Conservation (phyloP, 2,329 filamentous ascomycete species). For the Claviceps paspali region DNA sequence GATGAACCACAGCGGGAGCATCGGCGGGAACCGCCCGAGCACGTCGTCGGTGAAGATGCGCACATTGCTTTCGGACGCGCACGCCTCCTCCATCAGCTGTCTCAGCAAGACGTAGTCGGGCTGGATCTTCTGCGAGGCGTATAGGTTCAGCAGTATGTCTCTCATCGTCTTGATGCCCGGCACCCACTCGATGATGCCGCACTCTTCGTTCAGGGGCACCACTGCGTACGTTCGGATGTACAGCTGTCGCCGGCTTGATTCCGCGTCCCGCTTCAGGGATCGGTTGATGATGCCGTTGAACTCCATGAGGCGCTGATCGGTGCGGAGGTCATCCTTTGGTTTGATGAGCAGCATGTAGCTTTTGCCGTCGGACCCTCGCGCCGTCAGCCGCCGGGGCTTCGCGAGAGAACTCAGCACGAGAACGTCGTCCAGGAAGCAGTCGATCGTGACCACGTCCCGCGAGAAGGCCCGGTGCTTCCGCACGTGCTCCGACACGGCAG, state of each 20-base stretch:
- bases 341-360: conserved; percentile 88
- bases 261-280: conserved; percentile 78
- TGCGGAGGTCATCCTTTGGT: conserved; percentile 92
- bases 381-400: conserved; percentile 77
- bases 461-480: conserved; percentile 77
- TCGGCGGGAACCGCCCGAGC: conserved; percentile 55
- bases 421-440: conserved; percentile 71
- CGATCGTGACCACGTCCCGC: conserved; percentile 70
- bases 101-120: conserved; percentile 56
- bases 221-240: conserved; percentile 97
- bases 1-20: conserved; percentile 89
- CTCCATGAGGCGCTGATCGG: conserved; percentile 96
- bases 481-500: conserved; percentile 54
- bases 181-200: conserved; percentile 96
- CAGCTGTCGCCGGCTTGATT: conserved; percentile 76
- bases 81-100: conserved; percentile 47
- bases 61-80: conserved; percentile 41
- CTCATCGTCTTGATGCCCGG: conserved; percentile 87
- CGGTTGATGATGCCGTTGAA: conserved; percentile 98
- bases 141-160: conserved; percentile 71
- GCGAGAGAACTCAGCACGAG: conserved; percentile 82
- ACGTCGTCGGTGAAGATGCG: conserved; percentile 55
- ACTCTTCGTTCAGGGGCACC: conserved; percentile 92
- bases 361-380: conserved; percentile 77
- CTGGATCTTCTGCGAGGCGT: conserved; percentile 56